Evolutionary conservation across 148 eudicot genomes (phyloP), one percentile per base, ranked within the genome.

Genomic region (Fagopyrum homotropicum): DNA sequence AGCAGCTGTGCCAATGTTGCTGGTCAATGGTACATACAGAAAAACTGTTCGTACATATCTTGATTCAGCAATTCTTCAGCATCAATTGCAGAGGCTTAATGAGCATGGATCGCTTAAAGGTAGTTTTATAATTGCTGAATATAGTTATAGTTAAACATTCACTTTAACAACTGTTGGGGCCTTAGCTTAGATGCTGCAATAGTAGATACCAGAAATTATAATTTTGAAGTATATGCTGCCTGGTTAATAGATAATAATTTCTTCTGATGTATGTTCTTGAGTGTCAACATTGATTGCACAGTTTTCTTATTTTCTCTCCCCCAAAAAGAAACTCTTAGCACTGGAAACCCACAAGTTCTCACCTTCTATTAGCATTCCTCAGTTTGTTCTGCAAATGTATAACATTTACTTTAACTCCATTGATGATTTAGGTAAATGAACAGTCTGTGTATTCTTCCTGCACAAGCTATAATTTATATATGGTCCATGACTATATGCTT

Each of bases 51-150:
- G 95, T 64, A 84, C 91, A 40, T 94, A 87, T 90, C 95, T 94
- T 52, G 98, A 94, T 88, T 89, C 97, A 55, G 83, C 95, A 64
- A 94, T 94, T 86, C 97, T 94, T 69, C 97, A 91, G 83, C 96
- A 88, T 85, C 98, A 94, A 81, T 81, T 94, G 86, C 91, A 83
- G 83, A 88, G 98, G 85, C 80, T 91, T 75, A 83, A 82, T 81
- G 91, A 86, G 75, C 95, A 88, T 69, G 86, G 80, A 77, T 83
- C 90, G 74, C 84, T 94, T 54, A 91, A 91, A 94, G 98, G 98
- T 94, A 71, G 69, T 76, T 48, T 78, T 30, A 63, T 2, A n/a
- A 16, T 75, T 60, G 22, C 69, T 46, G 29, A 30, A 47, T 11
- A 44, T 73, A 49, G 49, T 16, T 29, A 55, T 77, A 45, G 35